Conservation (phyloP, 2,329 filamentous ascomycete genomes). For the Parastagonospora nodorum region DNA sequence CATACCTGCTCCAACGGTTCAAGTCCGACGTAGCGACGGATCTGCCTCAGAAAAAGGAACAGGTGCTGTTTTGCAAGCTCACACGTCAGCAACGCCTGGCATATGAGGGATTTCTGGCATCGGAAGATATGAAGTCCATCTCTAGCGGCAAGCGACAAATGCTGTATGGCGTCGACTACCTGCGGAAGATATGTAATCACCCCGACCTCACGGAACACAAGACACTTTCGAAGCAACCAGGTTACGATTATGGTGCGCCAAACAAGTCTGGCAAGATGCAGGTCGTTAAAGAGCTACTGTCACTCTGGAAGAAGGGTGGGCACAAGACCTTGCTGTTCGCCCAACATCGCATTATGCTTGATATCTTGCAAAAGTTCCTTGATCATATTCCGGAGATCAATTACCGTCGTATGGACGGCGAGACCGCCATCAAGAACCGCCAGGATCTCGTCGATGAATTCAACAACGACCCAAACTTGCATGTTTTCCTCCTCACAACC, state of each 20-base stretch:
- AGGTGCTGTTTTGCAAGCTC: conserved; percentile 94
- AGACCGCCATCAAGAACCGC: conserved; percentile 84
- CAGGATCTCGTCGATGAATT: conserved; percentile 91
- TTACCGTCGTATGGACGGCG: conserved; percentile 91
- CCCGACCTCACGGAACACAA: conserved; percentile 82
- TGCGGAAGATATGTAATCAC: conserved; percentile 97
- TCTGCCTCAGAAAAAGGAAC: conserved; percentile 92
- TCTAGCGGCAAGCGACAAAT: conserved; percentile 75
- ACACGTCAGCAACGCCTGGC: conserved; percentile 77
- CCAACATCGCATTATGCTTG: conserved; percentile 92
- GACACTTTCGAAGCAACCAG: conserved; percentile 60
- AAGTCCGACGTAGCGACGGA: conserved; percentile 95
- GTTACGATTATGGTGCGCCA: conserved; percentile 77
- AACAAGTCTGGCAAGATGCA: conserved; percentile 94
- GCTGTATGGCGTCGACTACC: conserved; percentile 85
- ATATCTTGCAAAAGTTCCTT: conserved; percentile 87
- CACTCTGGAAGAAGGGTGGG: conserved; percentile 87
- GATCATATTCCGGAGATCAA: conserved; percentile 69
- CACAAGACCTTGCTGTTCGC: conserved; percentile 94
- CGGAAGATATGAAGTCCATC: conserved; percentile 85
- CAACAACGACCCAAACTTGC: conserved; percentile 77
- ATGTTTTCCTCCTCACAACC: conserved; percentile 92
- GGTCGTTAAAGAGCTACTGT: conserved; percentile 83
- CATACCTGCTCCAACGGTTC: conserved; percentile 88
- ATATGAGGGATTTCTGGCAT: conserved; percentile 81